phyloP scores from a whole-genome alignment of 1,284 basidiomycete genomes.

The Trichosporon sp. region DNA sequence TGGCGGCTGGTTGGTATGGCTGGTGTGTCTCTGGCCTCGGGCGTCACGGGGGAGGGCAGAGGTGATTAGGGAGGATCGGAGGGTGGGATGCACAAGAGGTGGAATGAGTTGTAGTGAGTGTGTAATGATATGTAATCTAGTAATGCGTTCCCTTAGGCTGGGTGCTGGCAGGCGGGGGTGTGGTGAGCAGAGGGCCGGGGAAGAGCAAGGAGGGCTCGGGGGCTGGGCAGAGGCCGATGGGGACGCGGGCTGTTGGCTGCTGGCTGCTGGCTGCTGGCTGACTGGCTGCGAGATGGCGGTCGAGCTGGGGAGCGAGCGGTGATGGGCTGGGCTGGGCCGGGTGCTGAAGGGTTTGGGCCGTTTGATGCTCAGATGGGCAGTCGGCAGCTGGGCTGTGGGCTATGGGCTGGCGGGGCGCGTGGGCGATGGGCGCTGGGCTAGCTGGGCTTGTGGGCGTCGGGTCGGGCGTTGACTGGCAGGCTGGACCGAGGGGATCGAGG shows the following conservation, averaged over 20 bases:
- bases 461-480: background rate
- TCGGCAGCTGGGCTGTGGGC: too few species aligned
- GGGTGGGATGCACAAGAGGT: background rate
- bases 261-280: background rate
- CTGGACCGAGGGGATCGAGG: background rate
- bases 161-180: background rate
- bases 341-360: background rate
- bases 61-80: background rate
- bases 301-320: background rate
- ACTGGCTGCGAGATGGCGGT: too few species aligned
- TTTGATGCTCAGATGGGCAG: background rate
- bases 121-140: background rate
- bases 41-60: background rate
- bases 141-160: background rate
- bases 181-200: background rate
- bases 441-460: background rate
- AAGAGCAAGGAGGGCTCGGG: too few species aligned
- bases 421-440: background rate
- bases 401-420: background rate
- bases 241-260: background rate
- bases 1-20: background rate
- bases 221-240: background rate
- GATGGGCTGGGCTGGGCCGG: background rate
- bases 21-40: background rate
- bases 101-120: background rate